Conservation (phyloP, 2,329 filamentous ascomycete genomes). For the Onygenales sp. region DNA sequence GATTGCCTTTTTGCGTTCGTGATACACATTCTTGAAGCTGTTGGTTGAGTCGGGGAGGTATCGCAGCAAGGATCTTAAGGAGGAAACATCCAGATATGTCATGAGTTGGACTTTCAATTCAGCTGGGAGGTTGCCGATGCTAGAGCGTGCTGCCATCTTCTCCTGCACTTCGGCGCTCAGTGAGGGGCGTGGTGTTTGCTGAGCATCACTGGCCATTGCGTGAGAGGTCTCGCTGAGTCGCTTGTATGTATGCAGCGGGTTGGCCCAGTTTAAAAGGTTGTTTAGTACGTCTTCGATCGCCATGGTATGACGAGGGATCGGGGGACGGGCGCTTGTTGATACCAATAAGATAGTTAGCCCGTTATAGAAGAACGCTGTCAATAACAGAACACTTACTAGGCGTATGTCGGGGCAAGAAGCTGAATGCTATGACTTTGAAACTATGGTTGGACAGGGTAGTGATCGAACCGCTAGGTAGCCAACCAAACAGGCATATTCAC, state of each 20-base stretch:
- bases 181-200: background rate
- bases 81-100: background rate
- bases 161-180: background rate
- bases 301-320: background rate
- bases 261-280: background rate
- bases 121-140: background rate
- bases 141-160: background rate
- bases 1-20: background rate
- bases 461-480: too few species aligned
- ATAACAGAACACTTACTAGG: background rate
- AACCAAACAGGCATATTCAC: too few species aligned
- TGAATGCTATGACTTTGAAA: too few species aligned
- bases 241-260: background rate
- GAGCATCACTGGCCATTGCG: background rate
- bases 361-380: background rate
- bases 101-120: conserved; percentile 4
- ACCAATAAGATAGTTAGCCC: background rate
- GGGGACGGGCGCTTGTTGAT: background rate
- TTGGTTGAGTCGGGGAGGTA: background rate
- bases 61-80: background rate
- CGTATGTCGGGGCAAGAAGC: too few species aligned
- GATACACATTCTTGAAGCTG: background rate
- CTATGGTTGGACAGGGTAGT: too few species aligned
- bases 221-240: too few species aligned
- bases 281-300: background rate